These are phyloP conservation scores for Pestalotiopsis sp. DNA, from an alignment of 2,329 filamentous ascomycete genomes.

Conservation along the genomic window DNA sequence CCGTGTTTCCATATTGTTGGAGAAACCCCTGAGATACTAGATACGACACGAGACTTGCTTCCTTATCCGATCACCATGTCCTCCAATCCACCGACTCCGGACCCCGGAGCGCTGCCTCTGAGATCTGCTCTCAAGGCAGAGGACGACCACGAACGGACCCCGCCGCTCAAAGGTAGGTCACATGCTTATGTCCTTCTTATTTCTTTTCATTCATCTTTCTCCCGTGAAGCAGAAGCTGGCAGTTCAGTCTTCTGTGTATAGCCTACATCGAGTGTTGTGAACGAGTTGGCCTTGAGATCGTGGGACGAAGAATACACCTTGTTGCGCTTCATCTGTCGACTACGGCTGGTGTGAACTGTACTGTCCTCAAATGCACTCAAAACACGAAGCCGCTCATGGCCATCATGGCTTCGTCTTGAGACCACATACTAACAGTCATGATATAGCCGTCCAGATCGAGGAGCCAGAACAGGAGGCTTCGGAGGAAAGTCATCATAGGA, in stretches of 20 bases:
- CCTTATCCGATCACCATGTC: neutral
- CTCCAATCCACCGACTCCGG: slow-evolving; percentile 21
- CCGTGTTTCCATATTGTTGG: neutral
- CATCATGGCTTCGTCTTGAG: neutral
- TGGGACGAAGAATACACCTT: neutral
- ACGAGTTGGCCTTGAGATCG: neutral
- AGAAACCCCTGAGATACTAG: neutral
- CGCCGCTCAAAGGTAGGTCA: slow-evolving; percentile 31
- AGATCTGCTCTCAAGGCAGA: slow-evolving; percentile 34
- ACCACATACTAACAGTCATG: neutral
- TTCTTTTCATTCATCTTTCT: neutral
- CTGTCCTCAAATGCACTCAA: neutral
- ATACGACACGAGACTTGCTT: neutral
- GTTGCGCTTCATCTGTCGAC: neutral
- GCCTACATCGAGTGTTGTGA: neutral
- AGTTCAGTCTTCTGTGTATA: neutral
- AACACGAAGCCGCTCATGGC: neutral
- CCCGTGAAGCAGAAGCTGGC: neutral
- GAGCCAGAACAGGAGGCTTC: slow-evolving; percentile 45
- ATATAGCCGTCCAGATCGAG: slow-evolving; percentile 58
- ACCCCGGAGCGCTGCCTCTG: slow-evolving; percentile 26
- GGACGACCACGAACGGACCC: slow-evolving; percentile 29
- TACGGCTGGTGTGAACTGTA: neutral
- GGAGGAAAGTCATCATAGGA: slow-evolving; percentile 41
- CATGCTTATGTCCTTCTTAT: neutral